phyloP scores from a whole-genome alignment of 176 grass and related monocot genomes.

The Lolium perenne region DNA sequence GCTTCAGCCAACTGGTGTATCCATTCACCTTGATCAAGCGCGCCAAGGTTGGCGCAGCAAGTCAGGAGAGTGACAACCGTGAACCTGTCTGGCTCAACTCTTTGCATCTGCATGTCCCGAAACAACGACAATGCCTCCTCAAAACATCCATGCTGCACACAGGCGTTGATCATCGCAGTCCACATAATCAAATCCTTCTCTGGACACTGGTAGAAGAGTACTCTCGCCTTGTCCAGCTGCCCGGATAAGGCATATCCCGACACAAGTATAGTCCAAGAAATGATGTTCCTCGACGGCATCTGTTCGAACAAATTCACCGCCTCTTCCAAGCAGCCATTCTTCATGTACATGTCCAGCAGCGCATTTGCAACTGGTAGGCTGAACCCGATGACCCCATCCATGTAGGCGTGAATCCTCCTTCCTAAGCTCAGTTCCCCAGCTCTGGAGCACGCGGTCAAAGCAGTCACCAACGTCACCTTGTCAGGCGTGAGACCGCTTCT shows the following conservation, averaged over 20 bases:
- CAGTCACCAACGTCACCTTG: constrained; percentile 44
- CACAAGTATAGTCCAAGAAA: constrained; percentile 68
- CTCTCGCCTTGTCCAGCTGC: constrained; percentile 59
- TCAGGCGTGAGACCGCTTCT: constrained; percentile 50
- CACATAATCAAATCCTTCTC: constrained; percentile 71
- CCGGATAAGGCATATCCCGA: constrained; percentile 50
- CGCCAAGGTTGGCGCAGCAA: constrained; percentile 61
- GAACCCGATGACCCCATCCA: constrained; percentile 50
- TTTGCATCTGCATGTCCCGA: constrained; percentile 61
- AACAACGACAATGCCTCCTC: constrained; percentile 66
- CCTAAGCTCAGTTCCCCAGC: constrained; percentile 56
- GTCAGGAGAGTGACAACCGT: constrained; percentile 65
- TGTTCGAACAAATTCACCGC: constrained; percentile 51
- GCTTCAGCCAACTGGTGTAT: constrained; percentile 50
- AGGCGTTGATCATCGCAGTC: constrained; percentile 76
- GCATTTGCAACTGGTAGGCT: constrained; percentile 62
- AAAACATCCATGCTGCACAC: constrained; percentile 54
- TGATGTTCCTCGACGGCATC: constrained; percentile 60
- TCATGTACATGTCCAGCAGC: constrained; percentile 65
- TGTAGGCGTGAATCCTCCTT: constrained; percentile 60
- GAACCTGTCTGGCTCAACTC: constrained; percentile 65
- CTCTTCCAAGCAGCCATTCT: constrained; percentile 58
- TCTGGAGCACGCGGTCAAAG: constrained; percentile 53
- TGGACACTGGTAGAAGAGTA: constrained; percentile 52
- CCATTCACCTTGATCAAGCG: constrained; percentile 64